phyloP scores from a whole-genome alignment of 2,329 filamentous ascomycete genomes.

The Berkeleyomyces rouxiae region DNA sequence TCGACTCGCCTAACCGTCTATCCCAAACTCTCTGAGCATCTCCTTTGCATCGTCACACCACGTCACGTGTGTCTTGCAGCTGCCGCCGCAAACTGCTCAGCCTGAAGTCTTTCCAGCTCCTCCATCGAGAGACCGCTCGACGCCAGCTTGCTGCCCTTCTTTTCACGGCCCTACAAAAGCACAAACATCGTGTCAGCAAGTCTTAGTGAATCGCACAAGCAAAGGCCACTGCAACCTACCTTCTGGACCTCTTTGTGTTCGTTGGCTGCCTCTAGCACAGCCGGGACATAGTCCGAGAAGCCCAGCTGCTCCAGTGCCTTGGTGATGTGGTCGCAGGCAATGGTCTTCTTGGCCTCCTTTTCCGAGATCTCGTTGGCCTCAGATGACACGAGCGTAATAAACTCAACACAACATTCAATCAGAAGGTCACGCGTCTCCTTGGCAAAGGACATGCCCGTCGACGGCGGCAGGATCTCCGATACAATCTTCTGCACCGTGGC shows the following conservation, averaged over 20 bases:
- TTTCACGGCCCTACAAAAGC: slow-evolving; percentile 65
- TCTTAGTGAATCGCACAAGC: not conserved
- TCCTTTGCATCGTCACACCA: too few relatives aligned
- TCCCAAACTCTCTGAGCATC: not conserved
- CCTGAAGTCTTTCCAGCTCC: slow-evolving; percentile 73
- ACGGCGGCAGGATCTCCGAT: slow-evolving; percentile 70
- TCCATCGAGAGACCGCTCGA: slow-evolving; percentile 85
- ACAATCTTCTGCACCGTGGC: slow-evolving; percentile 74
- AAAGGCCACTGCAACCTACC: slow-evolving; percentile 32
- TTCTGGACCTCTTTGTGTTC: slow-evolving; percentile 90
- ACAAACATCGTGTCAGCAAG: slow-evolving; percentile 26
- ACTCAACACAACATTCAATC: slow-evolving; percentile 98
- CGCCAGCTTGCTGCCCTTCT: slow-evolving; percentile 94
- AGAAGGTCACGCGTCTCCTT: slow-evolving; percentile 90
- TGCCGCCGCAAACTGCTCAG: slow-evolving; percentile 77
- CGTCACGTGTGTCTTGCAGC: slow-evolving; percentile 14
- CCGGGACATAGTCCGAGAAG: slow-evolving; percentile 79
- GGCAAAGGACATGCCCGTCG: slow-evolving; percentile 65
- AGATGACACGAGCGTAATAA: slow-evolving; percentile 95
- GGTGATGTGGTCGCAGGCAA: slow-evolving; percentile 93
- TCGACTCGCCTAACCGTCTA: not conserved
- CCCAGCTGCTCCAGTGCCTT: slow-evolving; percentile 85
- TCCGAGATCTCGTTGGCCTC: slow-evolving; percentile 98
- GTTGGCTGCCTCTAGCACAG: slow-evolving; percentile 70
- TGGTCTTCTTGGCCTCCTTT: slow-evolving; percentile 98